These are phyloP conservation scores for Lepidium africanum DNA, from an alignment of 345 rosid genomes.

Conservation along the genomic window DNA sequence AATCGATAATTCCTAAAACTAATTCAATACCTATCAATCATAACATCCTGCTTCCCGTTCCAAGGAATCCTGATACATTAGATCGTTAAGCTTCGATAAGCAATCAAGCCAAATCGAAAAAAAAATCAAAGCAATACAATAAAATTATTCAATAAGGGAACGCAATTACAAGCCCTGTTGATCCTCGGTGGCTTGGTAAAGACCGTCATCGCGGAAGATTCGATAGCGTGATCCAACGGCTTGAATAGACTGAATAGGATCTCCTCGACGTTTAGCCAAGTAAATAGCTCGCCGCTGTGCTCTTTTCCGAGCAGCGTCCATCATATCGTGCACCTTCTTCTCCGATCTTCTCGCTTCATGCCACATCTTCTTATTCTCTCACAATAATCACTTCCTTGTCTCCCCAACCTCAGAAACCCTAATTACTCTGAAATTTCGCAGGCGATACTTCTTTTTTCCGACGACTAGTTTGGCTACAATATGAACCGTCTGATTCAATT, in stretches of 20 bases:
- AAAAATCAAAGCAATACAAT: neutral
- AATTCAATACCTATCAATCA: slow-evolving; percentile 61
- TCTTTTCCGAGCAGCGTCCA: slow-evolving; percentile 98
- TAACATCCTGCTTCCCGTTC: slow-evolving; percentile 80
- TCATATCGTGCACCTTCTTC: slow-evolving; percentile 94
- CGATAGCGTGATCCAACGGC: slow-evolving; percentile 64
- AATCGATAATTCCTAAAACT: neutral
- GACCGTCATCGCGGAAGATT: slow-evolving; percentile 75
- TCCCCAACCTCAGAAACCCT: slow-evolving; percentile 13
- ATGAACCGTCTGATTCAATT: slow-evolving; percentile 8
- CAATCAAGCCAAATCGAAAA: neutral
- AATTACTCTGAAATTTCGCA: neutral
- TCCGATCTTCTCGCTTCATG: slow-evolving; percentile 99
- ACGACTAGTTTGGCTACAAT: neutral
- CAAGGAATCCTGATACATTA: slow-evolving; percentile 60
- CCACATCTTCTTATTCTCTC: slow-evolving; percentile 67
- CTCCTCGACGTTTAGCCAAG: slow-evolving; percentile 90
- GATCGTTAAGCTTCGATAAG: neutral
- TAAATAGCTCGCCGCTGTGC: slow-evolving; percentile 85
- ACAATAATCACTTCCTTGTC: neutral
- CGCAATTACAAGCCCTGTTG: slow-evolving; percentile 75
- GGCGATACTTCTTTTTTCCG: slow-evolving; percentile 7
- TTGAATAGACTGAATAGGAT: slow-evolving; percentile 90
- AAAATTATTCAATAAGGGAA: neutral
- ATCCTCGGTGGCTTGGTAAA: slow-evolving; percentile 81